phyloP scores from a whole-genome alignment of 169 alveolate species.

The Cryptosporidium sp. region DNA sequence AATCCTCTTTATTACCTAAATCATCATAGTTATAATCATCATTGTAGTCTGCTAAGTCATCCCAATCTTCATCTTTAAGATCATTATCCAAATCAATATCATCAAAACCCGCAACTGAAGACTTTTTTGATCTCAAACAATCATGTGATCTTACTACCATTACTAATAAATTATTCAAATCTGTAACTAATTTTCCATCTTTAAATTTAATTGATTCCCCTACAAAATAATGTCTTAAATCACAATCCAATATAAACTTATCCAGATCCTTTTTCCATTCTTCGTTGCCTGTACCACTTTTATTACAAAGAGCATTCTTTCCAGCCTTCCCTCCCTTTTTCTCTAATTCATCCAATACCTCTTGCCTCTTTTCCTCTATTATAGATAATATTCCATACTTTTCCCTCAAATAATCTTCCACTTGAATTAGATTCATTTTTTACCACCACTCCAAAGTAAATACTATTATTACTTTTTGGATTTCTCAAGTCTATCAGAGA shows the following conservation, averaged over 20 bases:
- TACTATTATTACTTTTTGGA: neutral
- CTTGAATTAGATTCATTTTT: conserved; percentile 6
- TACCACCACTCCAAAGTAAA: neutral
- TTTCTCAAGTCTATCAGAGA: neutral
- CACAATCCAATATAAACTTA: conserved; percentile 48
- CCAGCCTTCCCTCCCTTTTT: neutral
- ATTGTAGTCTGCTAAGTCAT: neutral
- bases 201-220: conserved; percentile 6
- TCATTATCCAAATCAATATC: neutral
- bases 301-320: neutral
- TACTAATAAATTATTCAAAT: neutral
- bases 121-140: conserved; percentile 29
- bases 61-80: neutral
- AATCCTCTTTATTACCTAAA: neutral
- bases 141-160: conserved; percentile 34
- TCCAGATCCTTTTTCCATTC: conserved; percentile 52
- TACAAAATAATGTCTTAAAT: conserved; percentile 16
- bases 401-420: conserved; percentile 23
- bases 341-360: conserved; percentile 6
- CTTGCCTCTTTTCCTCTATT: conserved; percentile 10
- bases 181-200: neutral
- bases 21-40: neutral
- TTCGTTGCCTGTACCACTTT: neutral
- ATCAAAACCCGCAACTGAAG: neutral
- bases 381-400: conserved; percentile 33